These are phyloP conservation scores for Colletotrichum agaves DNA, from an alignment of 2,329 filamentous ascomycete genomes.

Conservation along the genomic window DNA sequence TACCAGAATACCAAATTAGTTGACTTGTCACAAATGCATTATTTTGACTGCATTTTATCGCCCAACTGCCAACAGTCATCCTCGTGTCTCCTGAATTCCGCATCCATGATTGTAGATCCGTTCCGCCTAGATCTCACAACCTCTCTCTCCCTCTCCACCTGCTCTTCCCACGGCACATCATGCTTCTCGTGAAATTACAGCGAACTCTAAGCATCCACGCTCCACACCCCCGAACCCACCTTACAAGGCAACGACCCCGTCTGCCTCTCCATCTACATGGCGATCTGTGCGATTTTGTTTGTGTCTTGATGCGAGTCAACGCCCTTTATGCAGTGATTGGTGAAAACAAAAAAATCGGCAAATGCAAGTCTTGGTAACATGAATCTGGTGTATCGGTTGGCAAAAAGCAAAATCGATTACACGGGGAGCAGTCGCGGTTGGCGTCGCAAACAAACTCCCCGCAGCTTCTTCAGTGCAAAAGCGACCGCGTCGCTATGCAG, in stretches of 20 bases:
- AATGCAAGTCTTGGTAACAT: conserved; percentile 36
- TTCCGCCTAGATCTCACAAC: conserved; percentile 22
- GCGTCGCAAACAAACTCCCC: neutral
- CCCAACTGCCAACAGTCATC: conserved; percentile 17
- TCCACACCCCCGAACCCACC: neutral
- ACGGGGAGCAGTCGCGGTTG: neutral
- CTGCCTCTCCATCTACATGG: conserved; percentile 30
- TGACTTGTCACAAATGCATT: conserved; percentile 28
- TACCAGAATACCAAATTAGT: neutral
- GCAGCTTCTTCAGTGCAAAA: neutral
- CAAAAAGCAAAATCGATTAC: conserved; percentile 26
- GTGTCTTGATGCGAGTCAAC: conserved; percentile 36
- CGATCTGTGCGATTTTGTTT: conserved; percentile 32
- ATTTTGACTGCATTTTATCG: conserved; percentile 28
- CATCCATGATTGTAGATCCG: conserved; percentile 31
- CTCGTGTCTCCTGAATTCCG: conserved; percentile 30
- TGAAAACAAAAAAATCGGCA: conserved; percentile 32
- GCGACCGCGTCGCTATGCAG: neutral
- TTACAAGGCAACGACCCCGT: conserved; percentile 5
- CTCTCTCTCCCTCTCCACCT: neutral
- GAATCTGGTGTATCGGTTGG: conserved; percentile 30
- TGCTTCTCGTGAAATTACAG: conserved; percentile 29
- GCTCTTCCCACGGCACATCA: conserved; percentile 1
- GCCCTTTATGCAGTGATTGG: conserved; percentile 35
- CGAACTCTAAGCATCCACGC: conserved; percentile 16